Base-by-base conservation (phyloP, 2,329 filamentous ascomycete genomes). In the Keithomyces neogunnii region DNA sequence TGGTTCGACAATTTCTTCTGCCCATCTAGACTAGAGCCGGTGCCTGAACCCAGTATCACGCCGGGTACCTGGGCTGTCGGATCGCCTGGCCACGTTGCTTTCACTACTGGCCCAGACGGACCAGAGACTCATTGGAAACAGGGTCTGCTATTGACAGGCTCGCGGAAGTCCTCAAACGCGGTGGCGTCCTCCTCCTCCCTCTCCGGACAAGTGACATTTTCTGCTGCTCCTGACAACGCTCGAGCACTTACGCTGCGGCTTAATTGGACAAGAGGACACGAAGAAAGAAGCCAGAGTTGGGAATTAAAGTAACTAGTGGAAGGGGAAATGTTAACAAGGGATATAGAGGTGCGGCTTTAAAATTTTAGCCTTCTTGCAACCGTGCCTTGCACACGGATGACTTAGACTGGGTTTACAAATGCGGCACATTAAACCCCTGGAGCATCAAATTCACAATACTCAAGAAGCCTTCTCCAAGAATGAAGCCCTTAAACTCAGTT, bases 1-100 rank as follows among this genome's bases (percentile, higher is more conserved):
- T 96, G 91, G 89, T 96, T 96, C 65, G 92, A 97, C 66, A 92
- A 86, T 29, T 93, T 93, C 74, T 96, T 96, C 69, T 80, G 86
- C 57, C 81, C 84, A 8, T 78, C 79, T 0, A 72, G 77, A 36
- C 70, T 75, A 36, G 70, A 75, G 32, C 69, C 74, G 28, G 71
- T 81, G 45, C 73, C 75, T 7, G 56, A 73, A 7, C 69, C 75
- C 32, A 68, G 77, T 54, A 73, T 73, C n/a, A 80, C 81, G 48
- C 81, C 83, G 0, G 73, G 82, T 51, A 74, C 78, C 3, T 90
- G 86, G 81, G 69, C 66, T 4, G 77, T 79, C 56, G 72, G 75
- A 62, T 61, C 68, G 29, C 71, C 74, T 33, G 80, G 85, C 56
- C 81, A 84, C 48, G 77, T 89, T n/a, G 86, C 88, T 0, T 96